Conservation (phyloP, 2,329 filamentous ascomycete species). For the Cercospora citrullina region DNA sequence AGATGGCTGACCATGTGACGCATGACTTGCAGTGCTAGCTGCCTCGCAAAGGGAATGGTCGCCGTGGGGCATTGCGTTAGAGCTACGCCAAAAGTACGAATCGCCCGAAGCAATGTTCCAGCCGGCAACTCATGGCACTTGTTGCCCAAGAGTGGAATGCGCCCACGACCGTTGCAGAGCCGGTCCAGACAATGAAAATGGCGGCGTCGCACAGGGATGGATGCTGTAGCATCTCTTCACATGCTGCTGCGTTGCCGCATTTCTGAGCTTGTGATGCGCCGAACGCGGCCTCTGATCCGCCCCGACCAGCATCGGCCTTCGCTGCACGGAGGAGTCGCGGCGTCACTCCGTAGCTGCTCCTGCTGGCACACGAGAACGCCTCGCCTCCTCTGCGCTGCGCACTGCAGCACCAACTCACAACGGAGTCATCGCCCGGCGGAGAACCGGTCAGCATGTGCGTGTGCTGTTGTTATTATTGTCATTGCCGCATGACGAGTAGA, state of each 20-base stretch:
- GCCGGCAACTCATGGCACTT: not conserved
- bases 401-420: not conserved
- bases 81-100: not conserved
- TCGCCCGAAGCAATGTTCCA: not conserved
- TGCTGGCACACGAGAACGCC: not conserved
- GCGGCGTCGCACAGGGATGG: not conserved
- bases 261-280: not conserved
- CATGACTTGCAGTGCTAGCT: slow-evolving; percentile 13
- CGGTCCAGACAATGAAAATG: not conserved
- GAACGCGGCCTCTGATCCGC: not conserved
- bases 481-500: not conserved
- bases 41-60: slow-evolving; percentile 13
- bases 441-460: not conserved
- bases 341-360: not conserved
- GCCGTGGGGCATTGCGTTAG: not conserved
- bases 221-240: not conserved
- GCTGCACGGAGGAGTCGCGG: not conserved
- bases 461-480: not conserved
- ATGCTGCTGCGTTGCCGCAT: not conserved
- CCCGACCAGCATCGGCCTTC: not conserved
- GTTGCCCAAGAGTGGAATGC: not conserved
- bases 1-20: slow-evolving; percentile 14
- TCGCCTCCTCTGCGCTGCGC: not conserved
- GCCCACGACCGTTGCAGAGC: slow-evolving; percentile 1
- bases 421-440: not conserved